Percentiles rank a stretch among this genome's conserved stretches.
phyloP scores from a whole-genome alignment of 2,329 filamentous ascomycete genomes.

The Monosporascus sp. region DNA sequence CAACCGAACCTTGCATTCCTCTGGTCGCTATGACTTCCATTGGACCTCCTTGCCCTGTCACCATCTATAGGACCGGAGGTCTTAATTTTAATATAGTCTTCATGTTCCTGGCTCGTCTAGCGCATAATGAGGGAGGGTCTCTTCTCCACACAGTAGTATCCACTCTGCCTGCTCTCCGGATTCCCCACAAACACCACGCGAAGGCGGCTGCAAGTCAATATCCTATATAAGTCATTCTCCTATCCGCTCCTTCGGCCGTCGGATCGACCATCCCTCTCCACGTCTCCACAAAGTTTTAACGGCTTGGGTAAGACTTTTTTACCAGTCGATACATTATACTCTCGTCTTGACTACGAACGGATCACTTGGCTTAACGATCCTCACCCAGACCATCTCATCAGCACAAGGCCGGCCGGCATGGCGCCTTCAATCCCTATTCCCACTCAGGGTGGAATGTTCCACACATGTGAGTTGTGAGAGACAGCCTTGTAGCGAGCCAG shows the following conservation, averaged over 20 bases:
- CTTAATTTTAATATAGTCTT: slow-evolving; percentile 17
- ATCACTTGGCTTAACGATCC: neutral
- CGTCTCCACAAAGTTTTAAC: slow-evolving; percentile 15
- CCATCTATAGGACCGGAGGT: slow-evolving; percentile 17
- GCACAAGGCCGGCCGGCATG: slow-evolving; percentile 25
- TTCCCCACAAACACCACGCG: slow-evolving; percentile 29
- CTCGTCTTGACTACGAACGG: neutral
- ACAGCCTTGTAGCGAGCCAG: neutral
- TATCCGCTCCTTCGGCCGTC: slow-evolving; percentile 28
- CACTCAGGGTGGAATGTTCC: slow-evolving; percentile 47
- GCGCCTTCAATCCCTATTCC: slow-evolving; percentile 42
- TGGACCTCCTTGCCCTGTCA: slow-evolving; percentile 16
- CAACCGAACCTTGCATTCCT: slow-evolving; percentile 16
- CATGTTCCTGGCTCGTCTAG: slow-evolving; percentile 21
- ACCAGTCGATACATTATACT: neutral
- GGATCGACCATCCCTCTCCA: slow-evolving; percentile 20
- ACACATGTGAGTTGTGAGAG: slow-evolving; percentile 32
- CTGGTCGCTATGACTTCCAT: slow-evolving; percentile 17
- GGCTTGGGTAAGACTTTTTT: slow-evolving; percentile 6
- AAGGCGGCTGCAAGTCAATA: slow-evolving; percentile 27
- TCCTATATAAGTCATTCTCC: slow-evolving; percentile 36
- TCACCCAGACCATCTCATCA: slow-evolving; percentile 2
- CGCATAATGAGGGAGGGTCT: slow-evolving; percentile 11
- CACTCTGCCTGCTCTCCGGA: slow-evolving; percentile 27
- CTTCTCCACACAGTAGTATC: slow-evolving; percentile 23